Base-by-base conservation (phyloP, 2,329 filamentous ascomycete genomes). In the Cladosporium sp. region DNA sequence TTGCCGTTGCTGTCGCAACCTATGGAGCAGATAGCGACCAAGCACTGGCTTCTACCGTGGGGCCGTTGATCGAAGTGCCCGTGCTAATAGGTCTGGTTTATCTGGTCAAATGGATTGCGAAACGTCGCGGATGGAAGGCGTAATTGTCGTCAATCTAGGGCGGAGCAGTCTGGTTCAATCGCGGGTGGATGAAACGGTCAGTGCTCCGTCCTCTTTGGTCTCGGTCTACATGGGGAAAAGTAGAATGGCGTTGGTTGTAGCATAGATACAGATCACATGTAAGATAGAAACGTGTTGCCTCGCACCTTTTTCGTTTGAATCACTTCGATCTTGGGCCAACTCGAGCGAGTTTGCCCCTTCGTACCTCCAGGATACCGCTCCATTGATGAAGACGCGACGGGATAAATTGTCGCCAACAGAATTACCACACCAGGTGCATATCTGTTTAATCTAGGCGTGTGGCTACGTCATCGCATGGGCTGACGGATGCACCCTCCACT, bases 1-100 rank as follows among this genome's bases (percentile, higher is more conserved):
- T 95, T 69, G 89, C 89, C 0, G 89, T 95, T 0, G 87, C 87
- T 0, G 83, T 95, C 3, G 86, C 89, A 0, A 85, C 85, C 0
- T 95, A 86, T 69, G 89, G 89, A 0, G 77, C 84, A 0, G 72
- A 85, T 41, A 91, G 86, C 61, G 83, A 89, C 44, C 84, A 95
- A 68, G 89, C 89, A 0, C 73, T 95, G 35, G 88, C 89, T 0
- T 77, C 86, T 8, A 93, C 89, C 0, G 88, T 95, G 1, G 89
- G 89, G 0, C 89, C 89, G 2, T 69, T 95, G 58, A 85, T 95
- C 45, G 89, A 95, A 65, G 89, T 95, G 2, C 89, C 88, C 0
- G 87, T 95, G 1, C 66, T 95, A 54, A 62, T 95, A 9, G 83
- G 75, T 0, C 67, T 95, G 62, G 89, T 95, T 2, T 92, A 93